phyloP scores from a whole-genome alignment of 1,284 basidiomycete species.

The Naganishia sp. region DNA sequence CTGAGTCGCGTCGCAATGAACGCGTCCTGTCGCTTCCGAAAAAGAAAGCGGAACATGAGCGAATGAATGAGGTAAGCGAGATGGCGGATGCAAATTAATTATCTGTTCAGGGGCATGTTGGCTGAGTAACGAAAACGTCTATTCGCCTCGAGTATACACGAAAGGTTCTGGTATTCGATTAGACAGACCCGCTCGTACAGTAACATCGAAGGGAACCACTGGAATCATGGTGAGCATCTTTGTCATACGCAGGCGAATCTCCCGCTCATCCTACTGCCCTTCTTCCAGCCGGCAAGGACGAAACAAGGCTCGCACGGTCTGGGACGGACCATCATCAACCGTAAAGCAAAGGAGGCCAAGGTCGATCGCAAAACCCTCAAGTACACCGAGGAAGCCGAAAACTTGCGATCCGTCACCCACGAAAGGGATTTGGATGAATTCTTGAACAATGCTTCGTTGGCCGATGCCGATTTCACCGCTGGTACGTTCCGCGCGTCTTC shows the following conservation, averaged over 20 bases:
- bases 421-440: constrained; percentile 96
- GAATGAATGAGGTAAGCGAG: constrained; percentile 2
- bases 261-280: background rate
- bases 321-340: constrained; percentile 88
- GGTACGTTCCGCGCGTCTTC: constrained; percentile 59
- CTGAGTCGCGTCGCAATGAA: background rate
- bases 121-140: constrained; percentile 9
- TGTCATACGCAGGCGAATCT: too few relatives aligned
- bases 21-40: background rate
- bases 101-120: constrained; percentile 1
- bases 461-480: constrained; percentile 95
- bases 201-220: too few relatives aligned
- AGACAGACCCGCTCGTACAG: too few relatives aligned
- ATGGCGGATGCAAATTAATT: constrained; percentile 21
- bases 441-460: constrained; percentile 89
- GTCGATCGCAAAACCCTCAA: constrained; percentile 57
- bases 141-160: background rate
- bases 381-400: constrained; percentile 68
- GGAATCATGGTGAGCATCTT: background rate
- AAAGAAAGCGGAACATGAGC: too few relatives aligned
- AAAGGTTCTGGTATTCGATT: too few relatives aligned
- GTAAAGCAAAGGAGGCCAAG: constrained; percentile 75
- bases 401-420: constrained; percentile 90
- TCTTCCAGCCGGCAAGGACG: constrained; percentile 36
- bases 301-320: constrained; percentile 62